Base-by-base conservation (phyloP, 805 yeast species). In the Wickerhamiella galacta region DNA sequence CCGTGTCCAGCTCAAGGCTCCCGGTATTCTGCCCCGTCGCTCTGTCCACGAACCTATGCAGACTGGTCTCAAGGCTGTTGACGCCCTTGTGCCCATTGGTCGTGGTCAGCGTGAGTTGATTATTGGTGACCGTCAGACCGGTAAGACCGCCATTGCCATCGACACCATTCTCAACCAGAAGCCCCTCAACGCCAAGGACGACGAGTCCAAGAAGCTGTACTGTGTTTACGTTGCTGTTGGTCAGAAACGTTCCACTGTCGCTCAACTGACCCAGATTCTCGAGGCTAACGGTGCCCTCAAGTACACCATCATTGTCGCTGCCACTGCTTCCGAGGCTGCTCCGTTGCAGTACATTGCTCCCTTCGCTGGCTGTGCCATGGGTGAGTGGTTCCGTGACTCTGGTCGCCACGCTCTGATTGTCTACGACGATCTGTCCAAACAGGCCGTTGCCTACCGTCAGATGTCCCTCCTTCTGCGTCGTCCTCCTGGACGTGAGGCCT, bases 371-470 rank as follows among this genome's bases (percentile, higher is more conserved):
- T 78, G 93, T 63, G 93, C 99, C 57, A 85, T 90, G 62, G 95
- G 96, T 71, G 99, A 90, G 72, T 90, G 98, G 98, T 90, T 90
- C 92, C 82, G 98, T 75, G 99, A 90, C 74, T 90, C 87, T 66
- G 95, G 94, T 61, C 80, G 66, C 64, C 96, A 90, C 67, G 92
- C 96, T 53, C 70, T 87, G 68, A 90, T 87, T 64, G 68, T 82
- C 75, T 87, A 70, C 68, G 96, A 87, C 64, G 96, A 87, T 68
- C 75, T 87, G 69, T 87, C 96, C 59, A 87, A 87, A 72, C 96
- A 87, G 72, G 96, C 96, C 49, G 96, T 87, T 61, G 96, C 96
- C 51, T 87, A 87, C 82, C 92, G 96, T 75, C 96, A 87, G 73
- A 77, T 87, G 70, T 87, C 96, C 44, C 75, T 87, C 63, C 70